phyloP scores from a whole-genome alignment of 768 basidiomycete species.

The Agrocybe pediades region DNA sequence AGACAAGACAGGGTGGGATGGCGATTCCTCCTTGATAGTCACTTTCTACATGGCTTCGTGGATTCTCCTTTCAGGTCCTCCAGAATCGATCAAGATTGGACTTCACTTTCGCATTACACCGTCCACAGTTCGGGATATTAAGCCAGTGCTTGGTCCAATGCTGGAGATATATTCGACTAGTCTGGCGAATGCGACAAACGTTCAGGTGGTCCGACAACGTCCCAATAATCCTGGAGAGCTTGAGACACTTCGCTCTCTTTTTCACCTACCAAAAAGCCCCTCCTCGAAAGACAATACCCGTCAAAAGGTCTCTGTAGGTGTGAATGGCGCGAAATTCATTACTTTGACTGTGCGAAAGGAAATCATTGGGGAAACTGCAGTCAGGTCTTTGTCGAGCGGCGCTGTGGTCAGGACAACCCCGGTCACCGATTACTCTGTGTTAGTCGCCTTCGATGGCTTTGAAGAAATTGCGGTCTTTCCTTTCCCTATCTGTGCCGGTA shows the following conservation, averaged over 20 bases:
- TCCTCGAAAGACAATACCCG: background rate
- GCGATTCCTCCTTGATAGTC: slow-evolving; percentile 26
- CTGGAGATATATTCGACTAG: slow-evolving; percentile 29
- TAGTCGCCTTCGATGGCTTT: slow-evolving; percentile 27
- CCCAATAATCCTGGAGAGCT: slow-evolving; percentile 22
- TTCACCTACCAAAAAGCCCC: background rate
- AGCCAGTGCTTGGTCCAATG: slow-evolving; percentile 26
- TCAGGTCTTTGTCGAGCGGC: slow-evolving; percentile 19
- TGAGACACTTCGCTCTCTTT: slow-evolving; percentile 5
- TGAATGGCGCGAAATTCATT: slow-evolving; percentile 11
- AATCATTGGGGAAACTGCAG: slow-evolving; percentile 18
- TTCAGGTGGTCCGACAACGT: slow-evolving; percentile 32
- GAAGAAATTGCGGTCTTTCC: slow-evolving; percentile 37
- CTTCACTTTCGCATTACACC: slow-evolving; percentile 30
- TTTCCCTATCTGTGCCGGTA: slow-evolving; percentile 40
- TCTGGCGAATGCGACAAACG: slow-evolving; percentile 27
- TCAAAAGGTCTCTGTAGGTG: slow-evolving; percentile 5
- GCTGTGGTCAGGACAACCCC: slow-evolving; percentile 26
- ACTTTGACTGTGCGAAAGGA: slow-evolving; percentile 23
- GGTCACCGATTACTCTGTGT: slow-evolving; percentile 33
- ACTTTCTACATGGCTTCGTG: slow-evolving; percentile 28
- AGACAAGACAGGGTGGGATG: slow-evolving; percentile 23
- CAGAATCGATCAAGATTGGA: slow-evolving; percentile 19
- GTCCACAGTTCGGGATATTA: slow-evolving; percentile 4
- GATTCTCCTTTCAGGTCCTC: slow-evolving; percentile 10